Conservation (phyloP, 139 green algal genomes). For the Mesotaenium endlicherianum region DNA sequence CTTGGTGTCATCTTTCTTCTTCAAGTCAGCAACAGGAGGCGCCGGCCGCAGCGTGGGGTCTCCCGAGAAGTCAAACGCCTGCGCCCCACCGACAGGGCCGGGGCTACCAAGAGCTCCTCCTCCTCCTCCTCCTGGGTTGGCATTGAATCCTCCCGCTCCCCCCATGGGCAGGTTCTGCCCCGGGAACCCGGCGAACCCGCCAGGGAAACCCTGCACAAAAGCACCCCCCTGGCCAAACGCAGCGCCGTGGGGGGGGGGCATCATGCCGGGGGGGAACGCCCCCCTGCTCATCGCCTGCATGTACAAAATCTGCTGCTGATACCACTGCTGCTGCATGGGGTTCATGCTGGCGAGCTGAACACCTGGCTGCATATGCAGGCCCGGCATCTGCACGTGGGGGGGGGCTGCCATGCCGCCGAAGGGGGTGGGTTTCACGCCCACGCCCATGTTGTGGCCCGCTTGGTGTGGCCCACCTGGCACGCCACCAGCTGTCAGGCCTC, state of each 20-base stretch:
- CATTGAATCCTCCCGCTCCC: neutral
- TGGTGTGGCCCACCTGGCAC: too few species aligned
- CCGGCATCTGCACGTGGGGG: too few species aligned
- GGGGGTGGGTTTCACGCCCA: too few species aligned
- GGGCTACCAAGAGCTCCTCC: neutral
- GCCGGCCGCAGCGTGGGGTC: neutral
- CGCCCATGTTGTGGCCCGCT: too few species aligned
- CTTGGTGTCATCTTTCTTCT: conserved; percentile 15
- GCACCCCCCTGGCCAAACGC: neutral
- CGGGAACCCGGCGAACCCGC: neutral
- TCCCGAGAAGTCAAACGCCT: conserved; percentile 18
- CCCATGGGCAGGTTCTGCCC: neutral
- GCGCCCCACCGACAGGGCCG: neutral
- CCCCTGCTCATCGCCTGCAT: conserved; percentile 24
- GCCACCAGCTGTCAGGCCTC: too few species aligned
- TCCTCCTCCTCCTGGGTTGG: neutral
- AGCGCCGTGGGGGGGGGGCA: neutral
- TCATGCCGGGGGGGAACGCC: neutral
- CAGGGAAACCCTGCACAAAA: neutral
- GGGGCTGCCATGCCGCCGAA: too few species aligned
- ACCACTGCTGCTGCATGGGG: neutral
- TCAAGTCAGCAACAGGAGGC: neutral
- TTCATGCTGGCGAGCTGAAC: too few species aligned
- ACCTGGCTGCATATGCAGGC: too few species aligned
- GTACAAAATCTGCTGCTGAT: conserved; percentile 23